Percentiles rank a stretch among this genome's conserved stretches.
Evolutionary conservation across 2,329 filamentous ascomycete genomes (phyloP).

Genomic region (Cercospora sojina): DNA sequence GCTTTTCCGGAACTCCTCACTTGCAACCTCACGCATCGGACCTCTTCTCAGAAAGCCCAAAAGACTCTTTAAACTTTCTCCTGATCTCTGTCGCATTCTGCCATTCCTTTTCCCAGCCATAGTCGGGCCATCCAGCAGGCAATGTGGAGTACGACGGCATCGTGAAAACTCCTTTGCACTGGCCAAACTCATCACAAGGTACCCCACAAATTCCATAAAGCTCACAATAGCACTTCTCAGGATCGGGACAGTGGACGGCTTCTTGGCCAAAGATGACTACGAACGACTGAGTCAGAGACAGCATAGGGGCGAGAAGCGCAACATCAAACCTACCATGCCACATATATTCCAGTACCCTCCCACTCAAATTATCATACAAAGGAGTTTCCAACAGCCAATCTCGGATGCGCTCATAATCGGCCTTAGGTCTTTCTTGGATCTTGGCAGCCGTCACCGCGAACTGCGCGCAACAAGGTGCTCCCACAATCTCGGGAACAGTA

Average conservation of each 20-base stretch:
- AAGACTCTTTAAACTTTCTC: neutral
- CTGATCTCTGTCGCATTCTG: slow-evolving; percentile 14
- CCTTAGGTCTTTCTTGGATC: slow-evolving; percentile 46
- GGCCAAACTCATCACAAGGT: slow-evolving; percentile 3
- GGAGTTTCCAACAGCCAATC: slow-evolving; percentile 52
- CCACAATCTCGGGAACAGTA: slow-evolving; percentile 47
- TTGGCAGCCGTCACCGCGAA: slow-evolving; percentile 53
- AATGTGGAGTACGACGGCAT: slow-evolving; percentile 7
- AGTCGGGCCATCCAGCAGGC: slow-evolving; percentile 18
- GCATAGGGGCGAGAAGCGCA: neutral
- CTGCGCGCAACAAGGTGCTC: slow-evolving; percentile 56
- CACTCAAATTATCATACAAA: slow-evolving; percentile 51
- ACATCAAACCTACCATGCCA: slow-evolving; percentile 53
- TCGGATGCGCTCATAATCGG: slow-evolving; percentile 51
- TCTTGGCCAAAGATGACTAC: slow-evolving; percentile 18
- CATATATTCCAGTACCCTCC: slow-evolving; percentile 57
- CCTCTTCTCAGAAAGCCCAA: neutral
- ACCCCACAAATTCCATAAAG: slow-evolving; percentile 12
- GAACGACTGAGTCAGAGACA: too few species aligned
- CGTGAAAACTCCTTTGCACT: slow-evolving; percentile 8
- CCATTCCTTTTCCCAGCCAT: slow-evolving; percentile 14
- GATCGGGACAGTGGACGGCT: slow-evolving; percentile 11
- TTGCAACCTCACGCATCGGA: neutral
- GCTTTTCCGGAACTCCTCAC: neutral
- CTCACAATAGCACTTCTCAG: slow-evolving; percentile 16